Conservation (phyloP, 2,329 filamentous ascomycete species). For the Paraphoma sp. region DNA sequence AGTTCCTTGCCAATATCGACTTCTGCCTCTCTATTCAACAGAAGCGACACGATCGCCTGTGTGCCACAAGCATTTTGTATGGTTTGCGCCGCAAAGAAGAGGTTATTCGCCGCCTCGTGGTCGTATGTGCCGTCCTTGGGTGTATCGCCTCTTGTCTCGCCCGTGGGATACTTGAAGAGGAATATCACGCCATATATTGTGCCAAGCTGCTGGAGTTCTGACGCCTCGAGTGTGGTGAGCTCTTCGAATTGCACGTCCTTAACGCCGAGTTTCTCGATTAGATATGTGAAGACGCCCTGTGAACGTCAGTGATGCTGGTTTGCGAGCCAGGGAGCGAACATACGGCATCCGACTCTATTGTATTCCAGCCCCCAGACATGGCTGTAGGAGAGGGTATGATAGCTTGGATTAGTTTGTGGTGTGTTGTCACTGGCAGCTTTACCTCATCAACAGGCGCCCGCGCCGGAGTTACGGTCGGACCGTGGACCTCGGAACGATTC, state of each 20-base stretch:
- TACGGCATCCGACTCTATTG: constrained; percentile 72
- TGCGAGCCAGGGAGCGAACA: constrained; percentile 38
- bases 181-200: constrained; percentile 92
- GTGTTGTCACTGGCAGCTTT: constrained; percentile 10
- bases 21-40: constrained; percentile 79
- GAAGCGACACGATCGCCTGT: constrained; percentile 88
- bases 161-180: constrained; percentile 93
- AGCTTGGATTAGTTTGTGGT: constrained; percentile 7
- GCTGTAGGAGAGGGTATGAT: background rate
- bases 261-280: constrained; percentile 90
- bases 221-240: constrained; percentile 84
- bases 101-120: constrained; percentile 71
- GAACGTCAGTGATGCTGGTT: constrained; percentile 11
- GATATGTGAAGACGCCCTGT: constrained; percentile 94
- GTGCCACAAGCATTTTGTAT: constrained; percentile 99
- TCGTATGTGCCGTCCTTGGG: constrained; percentile 87
- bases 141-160: constrained; percentile 67
- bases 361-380: constrained; percentile 30
- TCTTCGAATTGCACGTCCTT: constrained; percentile 97
- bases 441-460: constrained; percentile 21
- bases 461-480: constrained; percentile 21
- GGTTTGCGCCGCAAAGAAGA: constrained; percentile 96
- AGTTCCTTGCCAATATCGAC: constrained; percentile 77
- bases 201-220: constrained; percentile 69
- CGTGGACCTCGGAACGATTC: constrained; percentile 23